Conservation (phyloP, 495 filamentous ascomycete species). For the Neurospora tetraspora region DNA sequence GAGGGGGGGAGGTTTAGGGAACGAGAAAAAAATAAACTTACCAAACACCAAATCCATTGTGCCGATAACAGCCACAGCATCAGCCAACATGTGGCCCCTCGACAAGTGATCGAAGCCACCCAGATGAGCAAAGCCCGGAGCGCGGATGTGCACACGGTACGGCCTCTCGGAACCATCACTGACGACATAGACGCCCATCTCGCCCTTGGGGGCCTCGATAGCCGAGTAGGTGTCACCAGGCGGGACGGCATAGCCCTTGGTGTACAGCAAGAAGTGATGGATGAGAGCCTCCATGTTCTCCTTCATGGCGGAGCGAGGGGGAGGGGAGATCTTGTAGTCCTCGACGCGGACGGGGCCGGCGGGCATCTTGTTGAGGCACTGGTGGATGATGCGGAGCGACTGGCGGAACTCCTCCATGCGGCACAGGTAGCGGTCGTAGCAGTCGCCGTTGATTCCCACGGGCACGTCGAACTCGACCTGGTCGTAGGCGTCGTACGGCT, state of each 20-base stretch:
- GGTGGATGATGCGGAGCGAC: constrained; percentile 93
- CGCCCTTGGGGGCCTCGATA: constrained; percentile 98
- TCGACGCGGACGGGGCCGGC: constrained; percentile 87
- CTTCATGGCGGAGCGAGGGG: constrained; percentile 97
- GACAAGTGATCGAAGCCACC: constrained; percentile 87
- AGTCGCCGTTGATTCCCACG: constrained; percentile 93
- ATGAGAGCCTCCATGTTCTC: constrained; percentile 99
- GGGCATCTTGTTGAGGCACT: constrained; percentile 99
- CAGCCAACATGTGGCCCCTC: constrained; percentile 85
- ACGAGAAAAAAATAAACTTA: constrained; percentile 17
- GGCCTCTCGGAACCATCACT: constrained; percentile 92
- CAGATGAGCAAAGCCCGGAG: constrained; percentile 94
- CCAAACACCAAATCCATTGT: constrained; percentile 78
- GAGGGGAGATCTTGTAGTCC: constrained; percentile 98
- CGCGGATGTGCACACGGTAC: constrained; percentile 95
- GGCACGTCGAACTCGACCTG: constrained; percentile 97
- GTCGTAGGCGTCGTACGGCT: constrained; percentile 96
- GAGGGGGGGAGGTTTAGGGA: background rate
- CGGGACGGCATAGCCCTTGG: constrained; percentile 96
- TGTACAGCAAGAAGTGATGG: constrained; percentile 97
- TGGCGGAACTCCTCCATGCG: constrained; percentile 99
- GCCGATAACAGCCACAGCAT: constrained; percentile 94
- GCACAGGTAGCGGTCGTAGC: constrained; percentile 98
- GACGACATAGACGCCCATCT: constrained; percentile 98
- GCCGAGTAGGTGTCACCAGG: constrained; percentile 96